Base-by-base conservation (phyloP, 2,329 filamentous ascomycete genomes). In the Cercospora sp. region DNA sequence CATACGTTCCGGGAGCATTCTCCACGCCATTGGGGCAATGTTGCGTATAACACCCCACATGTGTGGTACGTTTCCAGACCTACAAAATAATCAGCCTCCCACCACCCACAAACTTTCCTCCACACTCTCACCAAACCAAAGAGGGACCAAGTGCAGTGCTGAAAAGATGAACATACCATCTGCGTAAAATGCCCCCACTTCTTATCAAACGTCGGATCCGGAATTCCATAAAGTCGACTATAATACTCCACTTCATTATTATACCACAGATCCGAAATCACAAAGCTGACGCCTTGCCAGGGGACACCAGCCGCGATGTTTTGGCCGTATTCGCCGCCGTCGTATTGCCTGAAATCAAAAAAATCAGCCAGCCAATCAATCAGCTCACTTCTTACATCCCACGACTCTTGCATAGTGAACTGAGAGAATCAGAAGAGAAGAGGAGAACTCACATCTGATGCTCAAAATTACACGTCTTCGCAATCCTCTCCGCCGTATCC, bases 211-310 rank as follows among this genome's bases (percentile, higher is more conserved):
- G 76, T 73, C 84, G 87, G 86, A 73, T 86, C 79, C 30, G 91
- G 89, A 30, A 64, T 66, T 20, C 70, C 70, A 40, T 73, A 73
- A 13, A 69, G 59, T 63, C 82, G 79, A 33, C 76, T 75, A 63
- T 84, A 84, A 66, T 84, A 84, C 67, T 77, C 76, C 73, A 90
- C 82, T 80, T 97, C 92, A 74, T 86, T 31, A 10, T 62, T 62
- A 62, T 45, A 97, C 92, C 94, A 97, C 82, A 90, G 84, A 79
- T 93, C 86, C 75, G 88, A 91, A 76, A 94, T 88, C 71, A 89
- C 88, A 70, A 85, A 83, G 64, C 88, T 87, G 69, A 91, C 83
- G 42, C 88, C 85, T 68, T 79, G 80, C 23, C 81, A 79, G 1
- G 80, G 76, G 68, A 86, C 84, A 70, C 89, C 84, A 68, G 89